Evolutionary conservation across 108 stramenopile genomes (phyloP).

Genomic region (Tribonema minus): DNA sequence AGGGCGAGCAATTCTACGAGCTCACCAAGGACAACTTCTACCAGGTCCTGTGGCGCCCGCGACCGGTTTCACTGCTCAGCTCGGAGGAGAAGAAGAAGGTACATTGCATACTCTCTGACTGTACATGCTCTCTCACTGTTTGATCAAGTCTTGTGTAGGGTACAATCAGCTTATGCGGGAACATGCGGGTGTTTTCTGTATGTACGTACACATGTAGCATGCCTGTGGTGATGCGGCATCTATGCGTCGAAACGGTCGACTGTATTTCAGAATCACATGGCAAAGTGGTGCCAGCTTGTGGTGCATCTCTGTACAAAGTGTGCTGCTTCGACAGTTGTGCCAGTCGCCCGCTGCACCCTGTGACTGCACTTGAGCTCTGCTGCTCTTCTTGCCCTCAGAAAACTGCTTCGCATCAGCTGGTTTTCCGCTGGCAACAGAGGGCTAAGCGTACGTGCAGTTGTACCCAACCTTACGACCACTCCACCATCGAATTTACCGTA

Average conservation of each 20-base stretch:
- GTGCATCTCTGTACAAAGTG: no score
- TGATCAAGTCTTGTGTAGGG: not conserved
- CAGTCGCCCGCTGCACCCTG: no score
- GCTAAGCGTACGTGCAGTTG: no score
- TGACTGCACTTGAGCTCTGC: no score
- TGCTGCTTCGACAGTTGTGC: no score
- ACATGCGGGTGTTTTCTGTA: not conserved
- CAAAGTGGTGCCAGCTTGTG: not conserved
- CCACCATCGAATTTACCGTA: not conserved
- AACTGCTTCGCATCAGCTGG: no score
- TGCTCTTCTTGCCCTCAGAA: no score
- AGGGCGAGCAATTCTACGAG: conserved; percentile 75
- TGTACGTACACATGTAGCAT: not conserved
- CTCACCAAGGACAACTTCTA: conserved; percentile 86
- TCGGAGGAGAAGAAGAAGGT: conserved; percentile 74
- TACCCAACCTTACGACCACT: not conserved
- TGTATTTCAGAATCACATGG: not conserved
- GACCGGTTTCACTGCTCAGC: conserved; percentile 72
- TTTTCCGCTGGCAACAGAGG: no score
- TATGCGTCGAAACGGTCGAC: not conserved
- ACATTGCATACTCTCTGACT: conserved; percentile 72
- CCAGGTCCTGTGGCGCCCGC: conserved; percentile 89
- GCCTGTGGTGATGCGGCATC: not conserved
- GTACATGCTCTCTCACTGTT: not conserved
- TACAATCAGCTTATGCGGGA: not conserved